Conservation (phyloP, 192 early-diverging fungal species). For the Piromyces sp. region DNA sequence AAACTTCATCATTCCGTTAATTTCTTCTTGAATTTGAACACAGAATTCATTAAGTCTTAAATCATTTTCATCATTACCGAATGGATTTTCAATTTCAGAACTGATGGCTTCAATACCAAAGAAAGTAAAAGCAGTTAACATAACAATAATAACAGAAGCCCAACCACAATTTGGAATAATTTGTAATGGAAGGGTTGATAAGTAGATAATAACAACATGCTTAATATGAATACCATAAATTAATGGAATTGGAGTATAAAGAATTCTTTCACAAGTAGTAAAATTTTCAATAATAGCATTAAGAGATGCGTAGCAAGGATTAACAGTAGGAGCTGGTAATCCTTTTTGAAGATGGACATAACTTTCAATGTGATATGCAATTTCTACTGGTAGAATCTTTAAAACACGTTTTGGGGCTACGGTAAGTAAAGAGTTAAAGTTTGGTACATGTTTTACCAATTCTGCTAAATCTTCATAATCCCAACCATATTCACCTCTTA, state of each 20-base stretch:
- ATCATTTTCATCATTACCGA: constrained; percentile 66
- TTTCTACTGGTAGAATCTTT: constrained; percentile 31
- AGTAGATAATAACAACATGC: constrained; percentile 57
- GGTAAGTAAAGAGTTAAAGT: constrained; percentile 20
- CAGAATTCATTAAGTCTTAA: constrained; percentile 31
- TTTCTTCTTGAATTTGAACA: constrained; percentile 28
- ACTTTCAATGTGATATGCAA: constrained; percentile 38
- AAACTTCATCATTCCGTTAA: too few species aligned
- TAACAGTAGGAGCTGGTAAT: constrained; percentile 25
- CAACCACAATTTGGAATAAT: constrained; percentile 33
- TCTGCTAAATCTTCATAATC: constrained; percentile 51
- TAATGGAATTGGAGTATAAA: constrained; percentile 67
- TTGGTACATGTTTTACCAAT: constrained; percentile 41
- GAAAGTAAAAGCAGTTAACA: constrained; percentile 43
- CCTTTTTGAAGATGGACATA: constrained; percentile 18
- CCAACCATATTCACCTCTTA: constrained; percentile 54
- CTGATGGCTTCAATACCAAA: constrained; percentile 69
- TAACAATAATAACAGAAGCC: constrained; percentile 46
- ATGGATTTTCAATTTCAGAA: constrained; percentile 83
- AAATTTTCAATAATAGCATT: constrained; percentile 34
- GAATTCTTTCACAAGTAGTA: constrained; percentile 66
- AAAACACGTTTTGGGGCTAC: constrained; percentile 7
- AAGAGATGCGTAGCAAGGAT: constrained; percentile 15
- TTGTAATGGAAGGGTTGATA: constrained; percentile 67
- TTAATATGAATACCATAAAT: constrained; percentile 78